Conservation (phyloP, 495 filamentous ascomycete genomes). For the Podospora sp. region DNA sequence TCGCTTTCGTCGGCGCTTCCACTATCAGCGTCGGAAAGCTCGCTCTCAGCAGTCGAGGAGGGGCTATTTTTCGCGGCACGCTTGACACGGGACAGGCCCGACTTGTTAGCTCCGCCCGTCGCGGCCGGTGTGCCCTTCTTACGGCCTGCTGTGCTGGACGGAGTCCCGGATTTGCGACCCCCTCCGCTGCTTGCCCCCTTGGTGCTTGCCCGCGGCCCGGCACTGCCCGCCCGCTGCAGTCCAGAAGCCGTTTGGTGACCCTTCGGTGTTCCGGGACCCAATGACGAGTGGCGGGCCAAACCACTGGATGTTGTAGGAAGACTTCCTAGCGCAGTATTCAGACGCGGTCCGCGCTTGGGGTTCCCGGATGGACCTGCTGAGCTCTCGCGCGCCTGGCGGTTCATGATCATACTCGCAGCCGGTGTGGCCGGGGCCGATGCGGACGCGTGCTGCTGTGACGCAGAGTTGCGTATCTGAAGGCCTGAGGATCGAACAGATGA, state of each 20-base stretch:
- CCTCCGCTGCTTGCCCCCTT: constrained; percentile 43
- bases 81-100: constrained; percentile 56
- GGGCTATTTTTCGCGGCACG: constrained; percentile 63
- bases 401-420: constrained; percentile 61
- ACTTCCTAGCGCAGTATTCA: constrained; percentile 64
- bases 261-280: constrained; percentile 88
- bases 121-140: constrained; percentile 58
- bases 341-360: constrained; percentile 70
- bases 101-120: constrained; percentile 42
- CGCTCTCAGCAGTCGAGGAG: constrained; percentile 58
- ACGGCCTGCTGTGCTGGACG: constrained; percentile 57
- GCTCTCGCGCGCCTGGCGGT: constrained; percentile 69
- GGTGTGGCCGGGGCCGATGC: constrained; percentile 69
- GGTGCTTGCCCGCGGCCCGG: constrained; percentile 63
- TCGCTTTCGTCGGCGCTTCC: constrained; percentile 54
- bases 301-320: constrained; percentile 71
- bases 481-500: constrained; percentile 38
- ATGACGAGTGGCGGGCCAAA: constrained; percentile 75
- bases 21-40: constrained; percentile 68
- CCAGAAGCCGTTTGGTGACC: constrained; percentile 57
- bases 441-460: constrained; percentile 46
- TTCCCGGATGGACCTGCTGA: constrained; percentile 70
- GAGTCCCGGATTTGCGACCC: constrained; percentile 62
- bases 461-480: constrained; percentile 44
- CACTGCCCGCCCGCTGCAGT: constrained; percentile 68